Base-by-base conservation (phyloP, 2,329 filamentous ascomycete species). In the Sarocladium kiliense region DNA sequence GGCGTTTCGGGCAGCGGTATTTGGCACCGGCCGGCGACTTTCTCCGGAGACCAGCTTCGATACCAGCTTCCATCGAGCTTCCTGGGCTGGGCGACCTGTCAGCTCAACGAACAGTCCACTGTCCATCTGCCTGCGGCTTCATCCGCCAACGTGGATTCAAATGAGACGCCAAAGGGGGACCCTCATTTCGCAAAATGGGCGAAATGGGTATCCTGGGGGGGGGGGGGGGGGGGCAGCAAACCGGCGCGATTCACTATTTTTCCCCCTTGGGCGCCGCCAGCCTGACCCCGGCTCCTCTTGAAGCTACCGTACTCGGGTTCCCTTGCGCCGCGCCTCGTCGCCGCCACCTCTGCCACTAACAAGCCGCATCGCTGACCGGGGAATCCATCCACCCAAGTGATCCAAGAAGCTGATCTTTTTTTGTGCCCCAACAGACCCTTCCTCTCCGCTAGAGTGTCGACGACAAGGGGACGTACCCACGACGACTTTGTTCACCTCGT, bases 341-440 rank as follows among this genome's bases (percentile, higher is more conserved):
- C 47, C 26, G 27, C 47, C 25, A 51, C 47, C n/a, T 19, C 27
- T 51, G 47, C 47, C 47, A 36, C 47, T 51, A 51, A 18, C 30
- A 36, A 36, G 47, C 27, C 36, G 47, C 47, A 4, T 27, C n/a
- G 27, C 27, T 36, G 26, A 51, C 47, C 47, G 47, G 47, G 47
- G 47, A 51, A 51, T 53, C 34, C 21, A 41, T 53, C 19, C 50
- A 53, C 34, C 23, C 25, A 53, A 10, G 32, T 34, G 32, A 53
- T 53, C 32, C 50, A 25, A 41, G 34, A 39, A 41, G 50, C 50
- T 53, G 50, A 41, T 41, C 34, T 25, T 53, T 53, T 53, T 53
- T 53, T 19, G 18, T 53, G 50, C 50, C 50, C 50, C 50, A 53
- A 53, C 50, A 53, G 50, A 53, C 50, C 50, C 50, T 41, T 53